Base-by-base conservation (phyloP, 2,329 filamentous ascomycete species). In the Zymoseptoria brevis region DNA sequence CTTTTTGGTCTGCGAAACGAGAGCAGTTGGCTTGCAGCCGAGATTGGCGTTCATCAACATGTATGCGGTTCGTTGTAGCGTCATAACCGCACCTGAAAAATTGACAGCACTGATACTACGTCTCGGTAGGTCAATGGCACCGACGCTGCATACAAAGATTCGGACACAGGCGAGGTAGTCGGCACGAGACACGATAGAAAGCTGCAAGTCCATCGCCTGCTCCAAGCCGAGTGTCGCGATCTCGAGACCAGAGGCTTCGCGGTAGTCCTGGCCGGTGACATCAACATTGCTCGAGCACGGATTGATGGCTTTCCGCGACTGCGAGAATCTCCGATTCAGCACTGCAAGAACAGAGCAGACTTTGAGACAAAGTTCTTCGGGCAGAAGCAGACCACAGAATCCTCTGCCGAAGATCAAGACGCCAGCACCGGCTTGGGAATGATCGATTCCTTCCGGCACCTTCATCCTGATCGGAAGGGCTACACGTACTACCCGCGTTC, bases 161-260 rank as follows among this genome's bases (percentile, higher is more conserved):
- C 78, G 0, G n/a, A 62, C 1, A 80, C 75, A 0, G 80, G 80
- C 3, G 59, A 62, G 7, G 60, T 76, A 0, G 56, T 60, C 3
- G 79, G 80, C 0, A 82, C 77, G 0, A 71, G 81, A 16, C 80
- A 83, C 67, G 77, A 80, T 57, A 74, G 77, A 29, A 83, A 83
- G 66, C 69, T 79, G 1, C 68, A 71, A 4, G 77, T 83, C 41
- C 80, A 83, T 60, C 61, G 66, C 1, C 67, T 74, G 0, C 72
- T 83, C 41, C 72, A 78, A 53, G 67, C 73, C 19, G 79, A 83
- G 61, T 77, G 75, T 21, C 67, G 74, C 7, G 53, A 55, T 2
- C 69, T 81, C 5, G 75, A 81, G 63, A 19, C 54, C 1, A 57
- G 72, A 6, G 77, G 77, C 0, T 79, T 75, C 60, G 50, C 70